Evolutionary conservation across 495 filamentous ascomycete species (phyloP).

Genomic region (Penicillium malachiteum): DNA sequence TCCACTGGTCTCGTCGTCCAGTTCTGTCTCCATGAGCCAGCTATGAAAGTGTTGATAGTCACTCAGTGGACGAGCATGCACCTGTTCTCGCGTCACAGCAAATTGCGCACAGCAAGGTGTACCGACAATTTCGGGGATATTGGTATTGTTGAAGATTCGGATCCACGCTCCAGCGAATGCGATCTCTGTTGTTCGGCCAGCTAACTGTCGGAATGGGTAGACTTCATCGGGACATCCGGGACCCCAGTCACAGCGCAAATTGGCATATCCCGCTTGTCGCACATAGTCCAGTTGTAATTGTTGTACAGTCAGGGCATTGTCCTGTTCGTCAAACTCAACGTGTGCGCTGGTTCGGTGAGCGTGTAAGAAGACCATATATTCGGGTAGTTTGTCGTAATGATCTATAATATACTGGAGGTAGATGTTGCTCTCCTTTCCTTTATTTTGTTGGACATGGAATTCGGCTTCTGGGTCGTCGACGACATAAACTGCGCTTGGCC

Average conservation of each 20-base stretch:
- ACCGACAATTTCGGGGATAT: constrained; percentile 47
- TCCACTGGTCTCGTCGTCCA: constrained; percentile 58
- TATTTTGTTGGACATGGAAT: constrained; percentile 38
- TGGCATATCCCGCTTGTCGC: constrained; percentile 45
- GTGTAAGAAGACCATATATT: constrained; percentile 50
- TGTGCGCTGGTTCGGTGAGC: constrained; percentile 44
- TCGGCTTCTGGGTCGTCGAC: constrained; percentile 55
- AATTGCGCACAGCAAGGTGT: constrained; percentile 71
- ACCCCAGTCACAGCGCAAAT: constrained; percentile 45
- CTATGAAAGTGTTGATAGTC: constrained; percentile 56
- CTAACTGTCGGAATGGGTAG: constrained; percentile 32
- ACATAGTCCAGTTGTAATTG: constrained; percentile 43
- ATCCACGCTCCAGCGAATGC: constrained; percentile 38
- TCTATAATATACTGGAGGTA: constrained; percentile 55
- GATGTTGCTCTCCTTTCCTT: constrained; percentile 48
- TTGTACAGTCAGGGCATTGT: constrained; percentile 38
- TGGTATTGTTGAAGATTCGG: constrained; percentile 44
- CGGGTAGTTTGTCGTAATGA: constrained; percentile 47
- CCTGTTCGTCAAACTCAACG: constrained; percentile 44
- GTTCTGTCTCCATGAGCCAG: constrained; percentile 61
- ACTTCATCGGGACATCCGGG: constrained; percentile 48
- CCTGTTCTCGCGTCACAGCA: constrained; percentile 55
- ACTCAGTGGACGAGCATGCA: constrained; percentile 45
- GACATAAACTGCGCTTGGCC: constrained; percentile 55
- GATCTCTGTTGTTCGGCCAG: constrained; percentile 22